phyloP scores from a whole-genome alignment of 2,329 filamentous ascomycete genomes.

The Podosphaera aphanis region DNA sequence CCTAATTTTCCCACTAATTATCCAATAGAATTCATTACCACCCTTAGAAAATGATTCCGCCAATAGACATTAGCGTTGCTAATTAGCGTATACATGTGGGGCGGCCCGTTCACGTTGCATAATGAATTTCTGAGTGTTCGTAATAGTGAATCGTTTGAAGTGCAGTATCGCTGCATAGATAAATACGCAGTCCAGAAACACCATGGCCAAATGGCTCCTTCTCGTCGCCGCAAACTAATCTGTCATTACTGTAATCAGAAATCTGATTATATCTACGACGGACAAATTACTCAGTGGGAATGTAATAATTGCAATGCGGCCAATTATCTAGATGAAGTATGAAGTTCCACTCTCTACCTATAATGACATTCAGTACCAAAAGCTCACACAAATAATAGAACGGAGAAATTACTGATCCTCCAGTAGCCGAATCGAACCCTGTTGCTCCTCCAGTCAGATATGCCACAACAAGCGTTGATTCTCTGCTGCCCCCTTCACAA shows the following conservation, averaged over 20 bases:
- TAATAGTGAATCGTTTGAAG: too few relatives aligned
- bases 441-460: slow-evolving; percentile 25
- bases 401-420: slow-evolving; percentile 76
- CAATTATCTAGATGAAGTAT: slow-evolving; percentile 73
- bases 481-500: slow-evolving; percentile 16
- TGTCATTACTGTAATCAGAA: slow-evolving; percentile 72
- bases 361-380: too few relatives aligned
- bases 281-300: slow-evolving; percentile 38
- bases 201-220: slow-evolving; percentile 11
- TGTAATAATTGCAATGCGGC: slow-evolving; percentile 63
- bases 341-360: slow-evolving; percentile 7
- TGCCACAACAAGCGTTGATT: slow-evolving; percentile 18
- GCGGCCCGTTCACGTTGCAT: too few relatives aligned
- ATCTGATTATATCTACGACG: slow-evolving; percentile 35
- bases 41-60: too few relatives aligned
- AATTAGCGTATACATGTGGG: too few relatives aligned
- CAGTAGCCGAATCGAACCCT: slow-evolving; percentile 31
- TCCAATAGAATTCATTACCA: too few relatives aligned
- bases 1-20: too few relatives aligned
- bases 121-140: too few relatives aligned
- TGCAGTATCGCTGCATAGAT: too few relatives aligned
- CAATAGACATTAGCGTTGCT: too few relatives aligned
- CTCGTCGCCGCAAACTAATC: slow-evolving; percentile 20
- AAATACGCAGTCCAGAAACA: not conserved
- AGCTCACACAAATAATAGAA: slow-evolving; percentile 26